A percentile compares a stretch with the other conserved stretches of the same genome.
Conservation (phyloP, 139 green algal genomes). For the Coelastrella sp. region DNA sequence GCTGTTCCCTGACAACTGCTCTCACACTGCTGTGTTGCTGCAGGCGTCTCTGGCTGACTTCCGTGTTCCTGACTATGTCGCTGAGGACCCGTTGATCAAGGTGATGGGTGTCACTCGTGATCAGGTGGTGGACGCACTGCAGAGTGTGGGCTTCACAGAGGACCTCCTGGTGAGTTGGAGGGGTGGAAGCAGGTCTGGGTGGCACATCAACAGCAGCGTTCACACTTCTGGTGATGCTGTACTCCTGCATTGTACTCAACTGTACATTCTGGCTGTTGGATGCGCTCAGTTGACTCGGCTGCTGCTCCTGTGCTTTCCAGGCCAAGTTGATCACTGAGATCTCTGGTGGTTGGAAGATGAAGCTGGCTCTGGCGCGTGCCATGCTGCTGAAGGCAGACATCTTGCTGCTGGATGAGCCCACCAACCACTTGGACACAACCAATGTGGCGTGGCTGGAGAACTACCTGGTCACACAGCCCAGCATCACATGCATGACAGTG, state of each 20-base stretch:
- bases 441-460: conserved; percentile 92
- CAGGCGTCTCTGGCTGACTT: conserved; percentile 53
- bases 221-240: not conserved
- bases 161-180: conserved; percentile 63
- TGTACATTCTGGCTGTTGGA: no score
- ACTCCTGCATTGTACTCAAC: not conserved
- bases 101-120: conserved; percentile 45
- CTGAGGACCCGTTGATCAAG: conserved; percentile 58
- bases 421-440: conserved; percentile 71
- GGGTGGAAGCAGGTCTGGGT: not conserved
- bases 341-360: conserved; percentile 90
- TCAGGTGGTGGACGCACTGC: conserved; percentile 75
- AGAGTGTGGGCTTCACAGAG: conserved; percentile 84
- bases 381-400: conserved; percentile 90
- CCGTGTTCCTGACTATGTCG: conserved; percentile 56
- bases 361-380: conserved; percentile 84
- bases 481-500: conserved; percentile 89
- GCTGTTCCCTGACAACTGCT: no score
- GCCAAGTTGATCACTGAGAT: conserved; percentile 51
- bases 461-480: conserved; percentile 78
- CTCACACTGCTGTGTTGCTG: not conserved
- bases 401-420: conserved; percentile 85
- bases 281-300: no score
- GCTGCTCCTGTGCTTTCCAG: not conserved
- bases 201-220: no score